Evolutionary conservation across 164 flowering plant genomes (phyloP).

Genomic region (Umbellularia californica): DNA sequence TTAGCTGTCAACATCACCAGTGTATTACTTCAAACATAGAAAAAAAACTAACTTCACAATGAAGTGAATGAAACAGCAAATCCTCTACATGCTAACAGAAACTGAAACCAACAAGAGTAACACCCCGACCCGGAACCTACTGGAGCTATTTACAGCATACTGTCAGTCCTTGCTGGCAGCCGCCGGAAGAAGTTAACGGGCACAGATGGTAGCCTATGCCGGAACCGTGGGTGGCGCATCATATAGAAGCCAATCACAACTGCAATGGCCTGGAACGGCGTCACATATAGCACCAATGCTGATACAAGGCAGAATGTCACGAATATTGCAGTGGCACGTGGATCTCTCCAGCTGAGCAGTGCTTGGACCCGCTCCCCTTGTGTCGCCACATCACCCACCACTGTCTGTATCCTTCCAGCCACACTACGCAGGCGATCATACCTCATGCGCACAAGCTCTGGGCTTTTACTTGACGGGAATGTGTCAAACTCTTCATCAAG

Average conservation of each 20-base stretch:
- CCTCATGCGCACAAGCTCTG: constrained; percentile 69
- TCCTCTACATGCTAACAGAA: no score
- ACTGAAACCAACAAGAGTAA: no score
- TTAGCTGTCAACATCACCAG: no score
- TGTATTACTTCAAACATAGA: no score
- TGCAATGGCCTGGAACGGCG: constrained; percentile 73
- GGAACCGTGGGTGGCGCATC: constrained; percentile 92
- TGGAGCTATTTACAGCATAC: constrained; percentile 54
- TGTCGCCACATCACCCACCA: constrained; percentile 71
- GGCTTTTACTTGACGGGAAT: constrained; percentile 55
- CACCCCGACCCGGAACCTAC: neutral
- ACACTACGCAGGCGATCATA: constrained; percentile 75
- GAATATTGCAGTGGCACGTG: constrained; percentile 66
- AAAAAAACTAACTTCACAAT: no score
- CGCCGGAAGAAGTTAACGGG: constrained; percentile 90
- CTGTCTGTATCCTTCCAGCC: constrained; percentile 76
- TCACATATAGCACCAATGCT: constrained; percentile 72
- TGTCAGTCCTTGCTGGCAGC: constrained; percentile 82
- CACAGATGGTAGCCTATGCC: constrained; percentile 62
- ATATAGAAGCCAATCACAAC: constrained; percentile 57
- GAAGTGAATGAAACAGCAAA: no score
- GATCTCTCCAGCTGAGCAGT: constrained; percentile 75
- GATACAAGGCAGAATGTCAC: constrained; percentile 59
- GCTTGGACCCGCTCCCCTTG: constrained; percentile 73
- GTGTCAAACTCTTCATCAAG: constrained; percentile 83